Evolutionary conservation across 2,329 filamentous ascomycete species (phyloP).

Genomic region (Hypoxylon sp.): DNA sequence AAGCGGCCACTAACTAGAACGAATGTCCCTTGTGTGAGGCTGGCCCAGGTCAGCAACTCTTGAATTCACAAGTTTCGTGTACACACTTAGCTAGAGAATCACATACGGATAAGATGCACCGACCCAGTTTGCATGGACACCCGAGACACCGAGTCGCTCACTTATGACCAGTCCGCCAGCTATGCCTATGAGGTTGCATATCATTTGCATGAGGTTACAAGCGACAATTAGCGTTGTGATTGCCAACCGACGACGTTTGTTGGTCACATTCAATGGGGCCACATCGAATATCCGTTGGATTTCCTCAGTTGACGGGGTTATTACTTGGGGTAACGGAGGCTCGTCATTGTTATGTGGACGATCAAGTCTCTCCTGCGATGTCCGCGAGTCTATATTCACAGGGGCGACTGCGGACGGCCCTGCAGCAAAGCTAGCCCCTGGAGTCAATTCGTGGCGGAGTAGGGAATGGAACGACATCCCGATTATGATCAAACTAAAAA

Average conservation of each 20-base stretch:
- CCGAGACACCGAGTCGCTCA: conserved; percentile 50
- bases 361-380: neutral
- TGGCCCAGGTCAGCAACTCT: conserved; percentile 42
- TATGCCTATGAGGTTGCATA: conserved; percentile 53
- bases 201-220: conserved; percentile 49
- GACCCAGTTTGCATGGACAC: conserved; percentile 58
- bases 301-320: conserved; percentile 15
- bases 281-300: conserved; percentile 44
- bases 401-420: neutral
- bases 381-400: neutral
- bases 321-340: neutral
- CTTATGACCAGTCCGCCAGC: conserved; percentile 52
- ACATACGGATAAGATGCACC: conserved; percentile 58
- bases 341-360: neutral
- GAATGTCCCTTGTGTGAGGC: conserved; percentile 66
- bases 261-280: conserved; percentile 40
- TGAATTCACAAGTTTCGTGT: neutral
- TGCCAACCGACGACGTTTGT: conserved; percentile 29
- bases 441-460: conserved; percentile 25
- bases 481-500: neutral
- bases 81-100: neutral
- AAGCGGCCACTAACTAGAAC: conserved; percentile 67
- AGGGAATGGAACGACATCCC: conserved; percentile 35
- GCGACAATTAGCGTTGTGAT: conserved; percentile 39
- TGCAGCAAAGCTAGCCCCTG: conserved; percentile 7